Conservation (phyloP, 768 basidiomycete species). For the Butyriboletus loyo region DNA sequence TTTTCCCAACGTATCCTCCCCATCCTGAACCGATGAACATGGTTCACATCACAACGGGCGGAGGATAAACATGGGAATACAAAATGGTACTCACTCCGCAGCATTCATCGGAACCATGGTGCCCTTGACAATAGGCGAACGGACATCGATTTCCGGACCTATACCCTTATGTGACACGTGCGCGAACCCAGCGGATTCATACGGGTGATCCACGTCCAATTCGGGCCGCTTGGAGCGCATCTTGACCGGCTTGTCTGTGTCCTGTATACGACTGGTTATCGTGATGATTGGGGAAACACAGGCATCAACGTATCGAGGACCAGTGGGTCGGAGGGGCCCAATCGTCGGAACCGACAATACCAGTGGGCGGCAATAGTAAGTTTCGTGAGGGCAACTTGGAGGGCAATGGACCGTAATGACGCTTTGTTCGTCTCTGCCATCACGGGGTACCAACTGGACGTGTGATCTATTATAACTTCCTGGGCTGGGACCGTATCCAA, state of each 20-base stretch:
- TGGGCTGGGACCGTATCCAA: neutral
- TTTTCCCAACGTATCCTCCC: slow-evolving; percentile 9
- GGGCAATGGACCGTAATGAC: slow-evolving; percentile 19
- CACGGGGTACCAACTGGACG: slow-evolving; percentile 18
- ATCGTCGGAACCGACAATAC: neutral
- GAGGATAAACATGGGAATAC: neutral
- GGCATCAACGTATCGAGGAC: slow-evolving; percentile 24
- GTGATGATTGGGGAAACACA: slow-evolving; percentile 27
- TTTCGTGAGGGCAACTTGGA: slow-evolving; percentile 17
- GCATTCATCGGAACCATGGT: slow-evolving; percentile 20
- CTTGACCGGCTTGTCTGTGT: neutral
- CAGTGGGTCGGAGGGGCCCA: neutral
- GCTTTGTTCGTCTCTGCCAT: slow-evolving; percentile 9
- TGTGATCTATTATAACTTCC: slow-evolving; percentile 17
- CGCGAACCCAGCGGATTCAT: slow-evolving; percentile 8
- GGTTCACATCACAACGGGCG: slow-evolving; percentile 6
- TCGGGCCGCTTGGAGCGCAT: neutral
- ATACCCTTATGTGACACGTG: slow-evolving; percentile 13
- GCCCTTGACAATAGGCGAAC: slow-evolving; percentile 27
- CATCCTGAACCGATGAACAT: slow-evolving; percentile 12
- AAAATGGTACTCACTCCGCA: slow-evolving; percentile 20
- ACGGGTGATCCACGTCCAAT: neutral
- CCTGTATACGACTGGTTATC: neutral
- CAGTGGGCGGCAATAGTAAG: neutral
- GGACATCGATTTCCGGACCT: slow-evolving; percentile 22